Evolutionary conservation across 2,329 filamentous ascomycete species (phyloP).

Genomic region (Epichloe hybrida): DNA sequence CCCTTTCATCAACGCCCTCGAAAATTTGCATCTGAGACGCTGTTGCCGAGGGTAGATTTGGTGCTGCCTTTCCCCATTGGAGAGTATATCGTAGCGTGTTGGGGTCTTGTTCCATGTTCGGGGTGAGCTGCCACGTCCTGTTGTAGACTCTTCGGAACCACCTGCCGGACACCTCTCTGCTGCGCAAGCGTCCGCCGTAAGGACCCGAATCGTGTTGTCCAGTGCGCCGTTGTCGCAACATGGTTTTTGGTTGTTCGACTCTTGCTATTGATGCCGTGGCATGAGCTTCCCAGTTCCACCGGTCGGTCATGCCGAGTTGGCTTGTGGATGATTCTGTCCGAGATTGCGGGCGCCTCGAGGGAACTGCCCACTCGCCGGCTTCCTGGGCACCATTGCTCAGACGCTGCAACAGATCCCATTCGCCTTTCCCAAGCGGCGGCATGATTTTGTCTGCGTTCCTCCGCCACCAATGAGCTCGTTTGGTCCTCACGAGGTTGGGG

Average conservation of each 20-base stretch:
- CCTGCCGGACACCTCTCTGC: slow-evolving; percentile 22
- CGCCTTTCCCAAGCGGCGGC: slow-evolving; percentile 37
- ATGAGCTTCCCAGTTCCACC: slow-evolving; percentile 31
- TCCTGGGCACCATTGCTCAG: slow-evolving; percentile 29
- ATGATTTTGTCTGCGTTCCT: slow-evolving; percentile 30
- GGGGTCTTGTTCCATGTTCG: slow-evolving; percentile 25
- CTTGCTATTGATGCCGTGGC: slow-evolving; percentile 24
- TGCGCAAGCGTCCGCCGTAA: slow-evolving; percentile 20
- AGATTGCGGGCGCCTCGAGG: slow-evolving; percentile 16
- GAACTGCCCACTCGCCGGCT: slow-evolving; percentile 23
- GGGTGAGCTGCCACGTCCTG: slow-evolving; percentile 30
- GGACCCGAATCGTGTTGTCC: slow-evolving; percentile 24
- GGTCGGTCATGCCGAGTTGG: not conserved
- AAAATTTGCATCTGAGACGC: slow-evolving; percentile 32
- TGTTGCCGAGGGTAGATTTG: slow-evolving; percentile 17
- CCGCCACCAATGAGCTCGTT: slow-evolving; percentile 35
- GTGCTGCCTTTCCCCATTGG: slow-evolving; percentile 30
- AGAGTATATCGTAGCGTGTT: slow-evolving; percentile 21
- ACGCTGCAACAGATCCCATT: slow-evolving; percentile 42
- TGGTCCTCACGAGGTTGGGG: slow-evolving; percentile 25
- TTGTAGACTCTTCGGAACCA: slow-evolving; percentile 35
- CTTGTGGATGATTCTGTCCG: not conserved
- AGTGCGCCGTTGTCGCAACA: slow-evolving; percentile 19
- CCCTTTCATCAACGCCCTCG: slow-evolving; percentile 25
- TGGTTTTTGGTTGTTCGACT: slow-evolving; percentile 24